Evolutionary conservation across 1,284 basidiomycete genomes (phyloP).

Genomic region (Malassezia globosa): DNA sequence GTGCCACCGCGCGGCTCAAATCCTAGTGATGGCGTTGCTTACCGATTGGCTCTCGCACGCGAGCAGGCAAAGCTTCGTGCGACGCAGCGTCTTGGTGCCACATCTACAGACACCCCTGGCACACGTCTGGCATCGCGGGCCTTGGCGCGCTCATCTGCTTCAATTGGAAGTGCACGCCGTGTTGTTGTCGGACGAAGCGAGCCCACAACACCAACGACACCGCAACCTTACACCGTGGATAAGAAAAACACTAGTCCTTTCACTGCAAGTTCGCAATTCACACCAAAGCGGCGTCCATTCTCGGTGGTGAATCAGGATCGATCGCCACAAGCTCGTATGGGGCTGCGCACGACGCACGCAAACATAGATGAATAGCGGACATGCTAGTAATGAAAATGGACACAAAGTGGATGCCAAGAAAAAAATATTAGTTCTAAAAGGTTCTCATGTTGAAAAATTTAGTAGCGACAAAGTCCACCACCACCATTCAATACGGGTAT

Average conservation of each 20-base stretch:
- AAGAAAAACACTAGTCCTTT: neutral
- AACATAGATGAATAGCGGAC: too few species aligned
- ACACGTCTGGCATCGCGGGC: conserved; percentile 5
- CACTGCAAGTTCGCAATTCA: conserved; percentile 4
- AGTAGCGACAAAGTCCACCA: too few species aligned
- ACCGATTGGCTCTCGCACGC: conserved; percentile 13
- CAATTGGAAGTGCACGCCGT: conserved; percentile 6
- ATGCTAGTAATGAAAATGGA: too few species aligned
- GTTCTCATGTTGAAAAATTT: too few species aligned
- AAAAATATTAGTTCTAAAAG: too few species aligned
- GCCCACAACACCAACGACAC: neutral
- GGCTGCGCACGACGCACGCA: too few species aligned
- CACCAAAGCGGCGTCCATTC: conserved; percentile 17
- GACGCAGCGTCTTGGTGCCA: neutral
- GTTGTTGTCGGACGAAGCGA: neutral
- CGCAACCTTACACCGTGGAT: neutral
- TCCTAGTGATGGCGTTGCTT: conserved; percentile 16
- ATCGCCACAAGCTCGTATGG: neutral
- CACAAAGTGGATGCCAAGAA: neutral
- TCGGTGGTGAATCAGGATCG: conserved; percentile 32
- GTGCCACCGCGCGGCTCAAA: conserved; percentile 1
- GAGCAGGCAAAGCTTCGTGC: conserved; percentile 9
- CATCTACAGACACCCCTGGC: neutral
- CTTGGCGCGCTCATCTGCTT: conserved; percentile 4
- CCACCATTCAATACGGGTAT: too few species aligned